Evolutionary conservation across 208 protist species (phyloP).

Genomic region (Borovskyia barvae): DNA sequence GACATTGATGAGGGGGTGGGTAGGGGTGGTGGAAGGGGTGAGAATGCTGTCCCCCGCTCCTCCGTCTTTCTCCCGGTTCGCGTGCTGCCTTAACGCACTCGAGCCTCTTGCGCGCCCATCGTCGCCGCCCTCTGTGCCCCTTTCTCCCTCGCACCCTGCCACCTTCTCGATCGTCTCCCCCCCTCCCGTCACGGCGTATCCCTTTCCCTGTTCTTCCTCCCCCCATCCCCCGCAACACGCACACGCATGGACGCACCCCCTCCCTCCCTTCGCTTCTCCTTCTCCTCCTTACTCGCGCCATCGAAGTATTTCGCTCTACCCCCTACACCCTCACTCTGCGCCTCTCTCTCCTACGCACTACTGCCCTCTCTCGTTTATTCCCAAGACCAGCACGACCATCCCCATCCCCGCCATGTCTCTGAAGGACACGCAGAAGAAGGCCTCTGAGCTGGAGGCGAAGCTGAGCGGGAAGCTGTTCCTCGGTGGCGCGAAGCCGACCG

Average conservation of each 20-base stretch:
- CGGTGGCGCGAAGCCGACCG: slow-evolving; percentile 58
- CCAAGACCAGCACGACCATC: not conserved
- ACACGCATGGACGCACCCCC: not conserved
- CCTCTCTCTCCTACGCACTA: slow-evolving; percentile 2
- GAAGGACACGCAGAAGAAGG: slow-evolving; percentile 60
- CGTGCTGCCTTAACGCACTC: too few relatives aligned
- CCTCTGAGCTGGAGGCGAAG: slow-evolving; percentile 49
- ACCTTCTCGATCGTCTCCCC: too few relatives aligned
- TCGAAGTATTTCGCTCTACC: too few relatives aligned
- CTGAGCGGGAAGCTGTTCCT: slow-evolving; percentile 63
- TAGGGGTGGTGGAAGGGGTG: too few relatives aligned
- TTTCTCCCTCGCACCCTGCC: too few relatives aligned
- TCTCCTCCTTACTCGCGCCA: too few relatives aligned
- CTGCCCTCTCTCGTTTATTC: slow-evolving; percentile 1
- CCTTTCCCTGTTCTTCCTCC: not conserved
- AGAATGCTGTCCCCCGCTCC: too few relatives aligned
- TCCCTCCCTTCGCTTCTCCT: slow-evolving; percentile 3
- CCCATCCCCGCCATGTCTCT: slow-evolving; percentile 36
- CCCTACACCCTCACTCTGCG: not conserved
- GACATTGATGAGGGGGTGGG: too few relatives aligned
- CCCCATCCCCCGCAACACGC: not conserved
- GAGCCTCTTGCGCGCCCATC: too few relatives aligned
- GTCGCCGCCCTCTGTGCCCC: too few relatives aligned
- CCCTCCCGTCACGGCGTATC: not conserved
- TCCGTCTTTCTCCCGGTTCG: too few relatives aligned